Conservation (phyloP, 768 basidiomycete genomes). For the Dictyophora rubrovolvata region DNA sequence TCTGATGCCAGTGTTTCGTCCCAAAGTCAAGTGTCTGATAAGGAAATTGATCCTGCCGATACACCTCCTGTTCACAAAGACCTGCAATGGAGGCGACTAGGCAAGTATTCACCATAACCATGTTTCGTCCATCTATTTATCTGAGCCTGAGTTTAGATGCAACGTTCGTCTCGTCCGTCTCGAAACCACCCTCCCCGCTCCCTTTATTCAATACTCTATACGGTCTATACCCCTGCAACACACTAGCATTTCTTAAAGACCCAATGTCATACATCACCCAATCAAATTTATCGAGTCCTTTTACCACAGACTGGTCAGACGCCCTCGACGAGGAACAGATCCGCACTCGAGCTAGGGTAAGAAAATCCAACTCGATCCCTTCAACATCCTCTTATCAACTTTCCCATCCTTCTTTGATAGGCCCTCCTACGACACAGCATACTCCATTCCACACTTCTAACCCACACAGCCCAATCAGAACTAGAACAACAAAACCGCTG, state of each 20-base stretch:
- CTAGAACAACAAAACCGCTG: conserved; percentile 56
- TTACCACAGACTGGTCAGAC: conserved; percentile 60
- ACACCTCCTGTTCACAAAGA: conserved; percentile 33
- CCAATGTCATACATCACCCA: conserved; percentile 56
- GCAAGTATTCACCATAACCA: not conserved
- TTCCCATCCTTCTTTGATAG: conserved; percentile 24
- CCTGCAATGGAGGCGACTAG: conserved; percentile 56
- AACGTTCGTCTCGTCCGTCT: conserved; percentile 43
- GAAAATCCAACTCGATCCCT: not conserved
- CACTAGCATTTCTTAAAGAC: conserved; percentile 64
- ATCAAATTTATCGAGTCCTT: conserved; percentile 43
- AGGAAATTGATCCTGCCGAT: conserved; percentile 12
- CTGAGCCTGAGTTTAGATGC: conserved; percentile 28
- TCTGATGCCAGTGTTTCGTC: conserved; percentile 4
- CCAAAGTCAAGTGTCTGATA: conserved; percentile 1
- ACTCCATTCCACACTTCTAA: conserved; percentile 65
- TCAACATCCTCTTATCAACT: not conserved
- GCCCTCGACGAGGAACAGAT: conserved; percentile 61
- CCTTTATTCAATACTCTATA: conserved; percentile 73
- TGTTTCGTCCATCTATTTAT: not conserved
- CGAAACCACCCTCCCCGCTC: conserved; percentile 48
- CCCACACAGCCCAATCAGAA: conserved; percentile 54
- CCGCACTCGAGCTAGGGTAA: conserved; percentile 62
- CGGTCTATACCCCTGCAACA: conserved; percentile 86
- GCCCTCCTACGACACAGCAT: conserved; percentile 58